These are phyloP conservation scores for Diaporthe vexans DNA, from an alignment of 2,329 filamentous ascomycete genomes.

Conservation along the genomic window DNA sequence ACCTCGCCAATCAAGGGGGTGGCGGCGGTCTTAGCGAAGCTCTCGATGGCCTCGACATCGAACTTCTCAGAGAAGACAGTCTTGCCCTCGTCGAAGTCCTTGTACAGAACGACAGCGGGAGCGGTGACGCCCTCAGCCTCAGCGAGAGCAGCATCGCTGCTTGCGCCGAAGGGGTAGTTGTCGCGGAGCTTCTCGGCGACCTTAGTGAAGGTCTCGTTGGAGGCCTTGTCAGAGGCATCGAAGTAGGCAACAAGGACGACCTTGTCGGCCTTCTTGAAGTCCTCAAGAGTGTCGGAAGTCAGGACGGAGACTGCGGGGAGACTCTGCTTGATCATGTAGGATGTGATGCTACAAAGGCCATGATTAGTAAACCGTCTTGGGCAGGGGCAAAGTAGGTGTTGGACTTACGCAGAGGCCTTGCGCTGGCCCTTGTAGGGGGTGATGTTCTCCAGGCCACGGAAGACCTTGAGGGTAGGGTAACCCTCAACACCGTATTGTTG, in stretches of 20 bases:
- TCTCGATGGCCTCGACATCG: slow-evolving; percentile 82
- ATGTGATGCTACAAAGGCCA: slow-evolving; percentile 66
- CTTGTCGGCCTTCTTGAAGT: slow-evolving; percentile 99
- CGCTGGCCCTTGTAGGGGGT: slow-evolving; percentile 89
- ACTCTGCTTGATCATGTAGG: slow-evolving; percentile 98
- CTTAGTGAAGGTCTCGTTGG: slow-evolving; percentile 85
- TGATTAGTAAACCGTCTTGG: slow-evolving; percentile 11
- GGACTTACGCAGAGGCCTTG: slow-evolving; percentile 81
- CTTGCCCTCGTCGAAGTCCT: slow-evolving; percentile 98
- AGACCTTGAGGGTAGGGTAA: slow-evolving; percentile 99
- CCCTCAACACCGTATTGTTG: slow-evolving; percentile 92
- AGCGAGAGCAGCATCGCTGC: slow-evolving; percentile 85
- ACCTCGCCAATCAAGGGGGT: slow-evolving; percentile 96
- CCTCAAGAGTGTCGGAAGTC: slow-evolving; percentile 85
- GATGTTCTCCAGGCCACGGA: slow-evolving; percentile 88
- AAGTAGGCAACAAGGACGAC: slow-evolving; percentile 95
- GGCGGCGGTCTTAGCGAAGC: slow-evolving; percentile 86
- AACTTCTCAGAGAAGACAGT: slow-evolving; percentile 85
- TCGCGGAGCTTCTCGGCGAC: slow-evolving; percentile 85
- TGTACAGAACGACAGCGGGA: slow-evolving; percentile 94
- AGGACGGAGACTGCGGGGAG: slow-evolving; percentile 91
- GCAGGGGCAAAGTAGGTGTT: background rate
- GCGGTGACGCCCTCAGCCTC: slow-evolving; percentile 91
- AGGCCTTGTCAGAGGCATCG: slow-evolving; percentile 82
- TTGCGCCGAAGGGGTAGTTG: slow-evolving; percentile 91